phyloP scores from a whole-genome alignment of 2,329 filamentous ascomycete genomes.

The Calonectria leucothoes region DNA sequence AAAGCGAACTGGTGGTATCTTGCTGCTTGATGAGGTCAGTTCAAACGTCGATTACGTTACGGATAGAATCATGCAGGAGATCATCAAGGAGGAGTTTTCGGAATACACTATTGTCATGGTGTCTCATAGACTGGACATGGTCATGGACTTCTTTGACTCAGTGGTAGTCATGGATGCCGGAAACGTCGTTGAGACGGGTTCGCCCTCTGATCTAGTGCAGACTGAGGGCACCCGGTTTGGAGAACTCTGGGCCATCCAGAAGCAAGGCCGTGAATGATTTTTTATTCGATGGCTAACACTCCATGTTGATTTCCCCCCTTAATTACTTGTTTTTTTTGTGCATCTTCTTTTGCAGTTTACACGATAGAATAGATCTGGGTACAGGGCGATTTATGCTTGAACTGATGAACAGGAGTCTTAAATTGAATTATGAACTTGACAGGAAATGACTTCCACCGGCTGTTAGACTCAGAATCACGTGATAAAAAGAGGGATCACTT shows the following conservation, averaged over 20 bases:
- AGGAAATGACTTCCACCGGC: not conserved
- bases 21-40: slow-evolving; percentile 56
- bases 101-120: slow-evolving; percentile 64
- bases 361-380: not conserved
- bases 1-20: slow-evolving; percentile 27
- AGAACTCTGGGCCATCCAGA: slow-evolving; percentile 1
- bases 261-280: not conserved
- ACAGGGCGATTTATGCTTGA: not conserved
- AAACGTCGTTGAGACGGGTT: slow-evolving; percentile 51
- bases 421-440: not conserved
- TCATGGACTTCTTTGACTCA: slow-evolving; percentile 59
- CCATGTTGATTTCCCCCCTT: not conserved
- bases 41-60: slow-evolving; percentile 53
- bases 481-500: no score
- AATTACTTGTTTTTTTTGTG: not conserved
- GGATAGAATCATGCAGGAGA: slow-evolving; percentile 51
- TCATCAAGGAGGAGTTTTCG: slow-evolving; percentile 52
- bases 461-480: no score
- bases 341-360: not conserved
- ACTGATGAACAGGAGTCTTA: not conserved
- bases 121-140: slow-evolving; percentile 57
- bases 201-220: not conserved
- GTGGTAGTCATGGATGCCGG: slow-evolving; percentile 63
- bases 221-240: slow-evolving; percentile 17
- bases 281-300: no score